Evolutionary conservation across 2,329 filamentous ascomycete genomes (phyloP).

Genomic region (Diplodia scrobiculata): DNA sequence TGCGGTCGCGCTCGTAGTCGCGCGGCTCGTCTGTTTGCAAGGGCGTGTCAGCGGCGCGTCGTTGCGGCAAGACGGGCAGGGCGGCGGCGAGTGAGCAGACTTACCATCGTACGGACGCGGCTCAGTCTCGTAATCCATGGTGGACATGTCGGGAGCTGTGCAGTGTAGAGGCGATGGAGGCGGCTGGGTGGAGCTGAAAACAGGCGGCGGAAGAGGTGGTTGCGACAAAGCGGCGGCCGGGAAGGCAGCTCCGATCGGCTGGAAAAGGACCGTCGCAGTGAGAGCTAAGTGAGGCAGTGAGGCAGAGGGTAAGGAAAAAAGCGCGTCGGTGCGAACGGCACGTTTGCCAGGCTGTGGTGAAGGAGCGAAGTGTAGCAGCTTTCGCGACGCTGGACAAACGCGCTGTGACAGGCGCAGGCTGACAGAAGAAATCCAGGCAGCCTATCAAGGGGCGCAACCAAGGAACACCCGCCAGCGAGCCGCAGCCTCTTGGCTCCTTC

Average conservation of each 20-base stretch:
- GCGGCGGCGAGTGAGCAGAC: slow-evolving; percentile 34
- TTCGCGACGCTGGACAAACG: slow-evolving; percentile 26
- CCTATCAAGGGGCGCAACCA: slow-evolving; percentile 23
- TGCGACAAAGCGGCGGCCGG: slow-evolving; percentile 28
- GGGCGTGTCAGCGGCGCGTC: slow-evolving; percentile 28
- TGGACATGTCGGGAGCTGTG: slow-evolving; percentile 41
- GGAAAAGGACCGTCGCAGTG: slow-evolving; percentile 18
- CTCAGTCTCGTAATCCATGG: slow-evolving; percentile 68
- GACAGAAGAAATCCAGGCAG: slow-evolving; percentile 12
- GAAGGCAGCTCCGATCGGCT: slow-evolving; percentile 25
- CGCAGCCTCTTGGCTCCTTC: slow-evolving; percentile 21
- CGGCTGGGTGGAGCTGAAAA: slow-evolving; percentile 29
- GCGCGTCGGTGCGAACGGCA: slow-evolving; percentile 23
- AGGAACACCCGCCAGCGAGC: slow-evolving; percentile 23
- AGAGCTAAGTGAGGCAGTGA: slow-evolving; percentile 13
- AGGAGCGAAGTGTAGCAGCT: slow-evolving; percentile 23
- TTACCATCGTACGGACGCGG: slow-evolving; percentile 68
- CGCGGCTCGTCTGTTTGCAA: slow-evolving; percentile 57
- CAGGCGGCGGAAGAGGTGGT: slow-evolving; percentile 24
- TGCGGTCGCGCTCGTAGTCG: slow-evolving; percentile 65
- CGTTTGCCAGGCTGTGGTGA: slow-evolving; percentile 24
- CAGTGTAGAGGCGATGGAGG: slow-evolving; percentile 9
- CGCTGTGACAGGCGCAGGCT: slow-evolving; percentile 25
- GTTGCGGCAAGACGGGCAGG: slow-evolving; percentile 19
- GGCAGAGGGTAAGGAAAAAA: slow-evolving; percentile 10